These are phyloP conservation scores for Cystobasidium tubakii DNA, from an alignment of 768 basidiomycete species.

Conservation along the genomic window DNA sequence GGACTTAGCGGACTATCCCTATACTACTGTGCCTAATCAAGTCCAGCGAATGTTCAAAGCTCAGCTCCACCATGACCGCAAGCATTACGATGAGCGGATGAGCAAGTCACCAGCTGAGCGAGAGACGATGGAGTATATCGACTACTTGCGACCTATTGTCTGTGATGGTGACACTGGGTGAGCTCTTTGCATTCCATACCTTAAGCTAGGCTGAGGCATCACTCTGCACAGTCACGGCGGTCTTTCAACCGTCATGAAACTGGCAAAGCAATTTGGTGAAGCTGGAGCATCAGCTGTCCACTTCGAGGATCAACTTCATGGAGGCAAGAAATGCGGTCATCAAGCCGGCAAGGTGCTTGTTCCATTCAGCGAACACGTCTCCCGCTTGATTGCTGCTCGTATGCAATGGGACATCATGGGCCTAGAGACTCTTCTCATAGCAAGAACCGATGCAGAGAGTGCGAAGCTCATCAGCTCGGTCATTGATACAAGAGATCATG, in stretches of 20 bases:
- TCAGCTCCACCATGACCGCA: conserved; percentile 85
- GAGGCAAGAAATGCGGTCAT: conserved; percentile 92
- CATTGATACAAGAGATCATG: conserved; percentile 73
- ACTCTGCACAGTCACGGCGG: conserved; percentile 68
- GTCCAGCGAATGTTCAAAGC: conserved; percentile 86
- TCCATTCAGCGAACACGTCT: conserved; percentile 77
- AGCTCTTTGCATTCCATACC: conserved; percentile 40
- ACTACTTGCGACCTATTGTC: conserved; percentile 86
- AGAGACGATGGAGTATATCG: conserved; percentile 67
- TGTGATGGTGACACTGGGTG: conserved; percentile 93
- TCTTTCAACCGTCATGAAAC: conserved; percentile 87
- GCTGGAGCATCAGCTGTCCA: conserved; percentile 88
- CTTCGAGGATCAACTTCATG: conserved; percentile 87
- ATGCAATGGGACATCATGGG: conserved; percentile 88
- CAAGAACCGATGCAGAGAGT: conserved; percentile 85
- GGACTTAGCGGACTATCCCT: conserved; percentile 85
- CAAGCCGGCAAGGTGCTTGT: conserved; percentile 88
- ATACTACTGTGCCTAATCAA: conserved; percentile 92
- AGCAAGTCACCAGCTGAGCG: conserved; percentile 61
- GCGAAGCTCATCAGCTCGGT: conserved; percentile 76
- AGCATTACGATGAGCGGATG: conserved; percentile 82
- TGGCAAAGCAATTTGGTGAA: conserved; percentile 90
- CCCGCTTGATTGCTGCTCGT: conserved; percentile 73
- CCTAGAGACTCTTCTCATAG: conserved; percentile 79
- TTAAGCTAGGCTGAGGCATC: neutral